phyloP scores from a whole-genome alignment of 108 stramenopile genomes.

The Asterionellopsis glacialis region DNA sequence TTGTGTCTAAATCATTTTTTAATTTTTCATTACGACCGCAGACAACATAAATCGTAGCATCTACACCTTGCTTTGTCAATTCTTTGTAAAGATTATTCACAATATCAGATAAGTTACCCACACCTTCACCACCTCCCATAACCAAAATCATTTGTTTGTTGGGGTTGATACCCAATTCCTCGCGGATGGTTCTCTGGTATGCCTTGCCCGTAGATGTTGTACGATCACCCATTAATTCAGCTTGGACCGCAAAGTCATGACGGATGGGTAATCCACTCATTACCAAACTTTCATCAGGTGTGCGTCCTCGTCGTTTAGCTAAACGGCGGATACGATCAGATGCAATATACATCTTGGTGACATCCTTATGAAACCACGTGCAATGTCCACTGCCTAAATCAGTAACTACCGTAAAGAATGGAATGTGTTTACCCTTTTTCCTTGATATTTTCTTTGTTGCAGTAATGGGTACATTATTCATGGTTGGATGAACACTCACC shows the following conservation, averaged over 20 bases:
- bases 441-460: slow-evolving; percentile 49
- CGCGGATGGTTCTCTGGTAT: slow-evolving; percentile 37
- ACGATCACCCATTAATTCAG: slow-evolving; percentile 62
- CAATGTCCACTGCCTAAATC: slow-evolving; percentile 92
- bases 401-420: slow-evolving; percentile 94
- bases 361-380: slow-evolving; percentile 88
- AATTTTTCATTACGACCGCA: slow-evolving; percentile 91
- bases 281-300: slow-evolving; percentile 78
- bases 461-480: slow-evolving; percentile 82
- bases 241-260: slow-evolving; percentile 72
- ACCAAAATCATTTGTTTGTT: slow-evolving; percentile 76
- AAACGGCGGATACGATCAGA: slow-evolving; percentile 62
- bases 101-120: slow-evolving; percentile 77
- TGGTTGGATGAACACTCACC: slow-evolving; percentile 91
- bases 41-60: slow-evolving; percentile 88
- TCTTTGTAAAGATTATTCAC: slow-evolving; percentile 66
- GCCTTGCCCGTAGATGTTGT: slow-evolving; percentile 39
- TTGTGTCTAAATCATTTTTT: slow-evolving; percentile 46
- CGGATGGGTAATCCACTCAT: slow-evolving; percentile 91
- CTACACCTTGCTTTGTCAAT: slow-evolving; percentile 46
- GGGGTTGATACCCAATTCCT: slow-evolving; percentile 46
- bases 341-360: slow-evolving; percentile 87
- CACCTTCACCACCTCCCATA: slow-evolving; percentile 96
- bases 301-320: slow-evolving; percentile 63
- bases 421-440: slow-evolving; percentile 57